phyloP scores from a whole-genome alignment of 2,329 filamentous ascomycete species.

The Diatrype stigma region DNA sequence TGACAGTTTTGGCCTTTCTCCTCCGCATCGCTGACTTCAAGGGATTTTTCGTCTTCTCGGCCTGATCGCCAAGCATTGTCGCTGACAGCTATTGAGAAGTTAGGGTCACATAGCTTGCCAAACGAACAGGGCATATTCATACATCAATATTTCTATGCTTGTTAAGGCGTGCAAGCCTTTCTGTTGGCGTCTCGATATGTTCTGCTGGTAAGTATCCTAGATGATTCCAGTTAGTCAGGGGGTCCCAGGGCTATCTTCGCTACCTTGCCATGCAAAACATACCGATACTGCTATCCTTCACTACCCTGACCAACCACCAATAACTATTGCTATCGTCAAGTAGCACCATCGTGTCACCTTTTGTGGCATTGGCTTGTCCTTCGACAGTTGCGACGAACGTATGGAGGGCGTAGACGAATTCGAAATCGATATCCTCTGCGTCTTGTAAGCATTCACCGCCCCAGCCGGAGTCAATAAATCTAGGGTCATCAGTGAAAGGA shows the following conservation, averaged over 20 bases:
- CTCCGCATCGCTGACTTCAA: constrained; percentile 80
- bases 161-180: constrained; percentile 87
- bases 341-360: constrained; percentile 97
- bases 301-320: constrained; percentile 97
- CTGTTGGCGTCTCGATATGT: constrained; percentile 96
- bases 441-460: constrained; percentile 81
- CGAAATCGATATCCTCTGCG: constrained; percentile 98
- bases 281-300: constrained; percentile 95
- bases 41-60: constrained; percentile 77
- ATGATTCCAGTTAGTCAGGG: neutral
- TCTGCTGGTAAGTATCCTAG: constrained; percentile 92
- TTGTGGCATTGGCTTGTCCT: constrained; percentile 95
- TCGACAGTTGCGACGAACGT: constrained; percentile 98
- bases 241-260: neutral
- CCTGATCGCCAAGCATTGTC: constrained; percentile 58
- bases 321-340: constrained; percentile 99
- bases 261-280: no score
- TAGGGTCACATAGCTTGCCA: constrained; percentile 12
- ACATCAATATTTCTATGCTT: constrained; percentile 98
- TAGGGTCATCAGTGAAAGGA: constrained; percentile 47
- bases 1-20: constrained; percentile 79
- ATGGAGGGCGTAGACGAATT: constrained; percentile 97
- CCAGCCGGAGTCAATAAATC: constrained; percentile 70
- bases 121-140: constrained; percentile 32
- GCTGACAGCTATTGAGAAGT: constrained; percentile 49